Percentiles rank a stretch among this genome's conserved stretches.
phyloP scores from a whole-genome alignment of 2,329 filamentous ascomycete genomes.

The Verticillium klebahnii region DNA sequence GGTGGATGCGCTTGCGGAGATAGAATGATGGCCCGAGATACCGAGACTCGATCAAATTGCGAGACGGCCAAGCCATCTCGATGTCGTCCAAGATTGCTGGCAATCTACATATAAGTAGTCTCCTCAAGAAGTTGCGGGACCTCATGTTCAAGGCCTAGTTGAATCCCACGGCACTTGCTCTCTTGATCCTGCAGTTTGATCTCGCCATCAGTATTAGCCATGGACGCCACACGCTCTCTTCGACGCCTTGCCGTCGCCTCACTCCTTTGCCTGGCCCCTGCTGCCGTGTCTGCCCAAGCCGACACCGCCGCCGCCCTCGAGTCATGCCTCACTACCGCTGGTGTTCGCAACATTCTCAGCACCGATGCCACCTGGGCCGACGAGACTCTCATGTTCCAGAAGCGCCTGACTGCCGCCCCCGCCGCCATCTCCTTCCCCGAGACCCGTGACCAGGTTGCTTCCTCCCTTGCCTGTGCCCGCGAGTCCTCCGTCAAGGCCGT shows the following conservation, averaged over 20 bases:
- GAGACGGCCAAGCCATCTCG: not conserved
- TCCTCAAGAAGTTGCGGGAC: not conserved
- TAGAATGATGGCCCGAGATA: not conserved
- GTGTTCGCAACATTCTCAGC: constrained; percentile 11
- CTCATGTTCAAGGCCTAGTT: not conserved
- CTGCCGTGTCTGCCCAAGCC: constrained; percentile 7
- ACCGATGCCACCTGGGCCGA: constrained; percentile 7
- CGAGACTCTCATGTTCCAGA: constrained; percentile 11
- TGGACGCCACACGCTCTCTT: constrained; percentile 11
- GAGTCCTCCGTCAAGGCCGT: constrained; percentile 9
- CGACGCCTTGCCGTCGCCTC: constrained; percentile 12
- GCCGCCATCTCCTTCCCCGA: constrained; percentile 12
- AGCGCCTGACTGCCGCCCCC: constrained; percentile 11
- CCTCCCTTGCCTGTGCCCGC: constrained; percentile 11
- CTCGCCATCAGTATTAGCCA: constrained; percentile 1
- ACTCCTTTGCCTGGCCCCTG: constrained; percentile 8
- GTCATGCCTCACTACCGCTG: constrained; percentile 9
- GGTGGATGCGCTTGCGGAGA: not conserved
- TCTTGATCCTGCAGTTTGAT: not conserved
- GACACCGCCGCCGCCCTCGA: constrained; percentile 8
- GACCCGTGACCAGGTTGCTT: constrained; percentile 10
- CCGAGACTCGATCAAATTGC: not conserved
- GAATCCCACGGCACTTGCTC: not conserved
- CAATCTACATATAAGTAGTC: not conserved
- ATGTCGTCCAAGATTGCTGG: not conserved